Conservation (phyloP, 129 eudicot genomes). For the Ambrosia trifida region DNA sequence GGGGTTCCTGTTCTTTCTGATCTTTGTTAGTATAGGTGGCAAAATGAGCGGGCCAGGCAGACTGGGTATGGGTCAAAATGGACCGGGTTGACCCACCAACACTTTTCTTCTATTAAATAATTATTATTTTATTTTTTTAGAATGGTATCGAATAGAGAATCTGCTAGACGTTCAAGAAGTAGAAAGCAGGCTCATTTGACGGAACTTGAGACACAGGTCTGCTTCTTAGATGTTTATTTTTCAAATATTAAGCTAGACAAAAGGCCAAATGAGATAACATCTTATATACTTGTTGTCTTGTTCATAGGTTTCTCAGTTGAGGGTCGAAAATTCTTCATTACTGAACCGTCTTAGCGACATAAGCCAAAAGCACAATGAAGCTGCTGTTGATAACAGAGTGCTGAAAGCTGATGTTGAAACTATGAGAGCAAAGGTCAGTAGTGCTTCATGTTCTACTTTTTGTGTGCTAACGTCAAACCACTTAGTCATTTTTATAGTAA, state of each 20-base stretch:
- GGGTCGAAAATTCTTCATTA: slow-evolving; percentile 86
- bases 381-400: slow-evolving; percentile 98
- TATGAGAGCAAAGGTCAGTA: slow-evolving; percentile 86
- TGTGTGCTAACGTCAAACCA: background rate
- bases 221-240: background rate
- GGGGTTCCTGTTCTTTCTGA: slow-evolving; percentile 3
- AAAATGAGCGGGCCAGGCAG: background rate
- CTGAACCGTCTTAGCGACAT: slow-evolving; percentile 79
- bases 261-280: background rate
- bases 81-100: background rate
- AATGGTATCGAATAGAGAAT: slow-evolving; percentile 98
- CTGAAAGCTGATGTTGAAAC: slow-evolving; percentile 98
- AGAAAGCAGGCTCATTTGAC: slow-evolving; percentile 96
- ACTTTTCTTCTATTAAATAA: background rate
- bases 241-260: background rate
- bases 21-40: slow-evolving; percentile 7
- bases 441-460: background rate
- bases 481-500: background rate
- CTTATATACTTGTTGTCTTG: background rate
- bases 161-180: slow-evolving; percentile 94
- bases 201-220: slow-evolving; percentile 94
- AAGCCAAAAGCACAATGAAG: slow-evolving; percentile 94
- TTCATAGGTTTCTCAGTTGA: slow-evolving; percentile 82
- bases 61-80: background rate
- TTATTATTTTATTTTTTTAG: slow-evolving; percentile 35